Percentiles rank a stretch among this genome's conserved stretches.
phyloP scores from a whole-genome alignment of 2,329 filamentous ascomycete species.

The Sarocladiaceae sp. region DNA sequence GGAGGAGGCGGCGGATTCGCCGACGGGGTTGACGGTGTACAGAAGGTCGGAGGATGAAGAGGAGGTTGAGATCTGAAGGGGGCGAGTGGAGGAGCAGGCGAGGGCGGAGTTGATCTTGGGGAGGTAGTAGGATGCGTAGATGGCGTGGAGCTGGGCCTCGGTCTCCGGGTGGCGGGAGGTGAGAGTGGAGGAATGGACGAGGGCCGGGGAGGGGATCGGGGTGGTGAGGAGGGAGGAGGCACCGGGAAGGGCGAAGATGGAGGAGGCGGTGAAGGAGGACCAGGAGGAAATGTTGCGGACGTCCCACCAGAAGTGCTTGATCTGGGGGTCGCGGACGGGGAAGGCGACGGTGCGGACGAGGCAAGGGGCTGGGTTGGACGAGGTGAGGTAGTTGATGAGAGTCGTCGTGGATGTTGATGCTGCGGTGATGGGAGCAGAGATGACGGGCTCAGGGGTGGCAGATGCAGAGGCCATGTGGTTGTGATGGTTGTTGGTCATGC shows the following conservation, averaged over 20 bases:
- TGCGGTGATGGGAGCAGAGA: constrained; percentile 30
- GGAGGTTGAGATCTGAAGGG: constrained; percentile 38
- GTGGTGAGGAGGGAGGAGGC: constrained; percentile 68
- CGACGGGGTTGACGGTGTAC: constrained; percentile 58
- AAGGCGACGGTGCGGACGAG: constrained; percentile 75
- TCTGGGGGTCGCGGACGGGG: constrained; percentile 57
- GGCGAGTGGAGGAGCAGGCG: constrained; percentile 61
- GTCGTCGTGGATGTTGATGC: constrained; percentile 53
- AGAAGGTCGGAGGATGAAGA: constrained; percentile 45
- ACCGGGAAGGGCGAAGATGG: constrained; percentile 66
- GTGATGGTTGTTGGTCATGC: too few relatives aligned
- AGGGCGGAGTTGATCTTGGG: constrained; percentile 84
- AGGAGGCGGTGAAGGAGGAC: constrained; percentile 68
- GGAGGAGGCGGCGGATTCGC: constrained; percentile 49
- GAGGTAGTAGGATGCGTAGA: constrained; percentile 73
- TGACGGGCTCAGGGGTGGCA: constrained; percentile 30
- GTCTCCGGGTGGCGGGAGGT: constrained; percentile 68
- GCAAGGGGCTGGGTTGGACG: constrained; percentile 73
- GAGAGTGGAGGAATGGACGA: constrained; percentile 49
- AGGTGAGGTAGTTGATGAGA: constrained; percentile 70
- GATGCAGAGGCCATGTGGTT: too few relatives aligned
- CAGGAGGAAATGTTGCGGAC: constrained; percentile 80
- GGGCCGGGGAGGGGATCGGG: constrained; percentile 48
- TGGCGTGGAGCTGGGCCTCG: constrained; percentile 66
- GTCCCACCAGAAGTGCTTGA: constrained; percentile 94